phyloP scores from a whole-genome alignment of 2,329 filamentous ascomycete species.

The Pseudogymnoascus sp. region DNA sequence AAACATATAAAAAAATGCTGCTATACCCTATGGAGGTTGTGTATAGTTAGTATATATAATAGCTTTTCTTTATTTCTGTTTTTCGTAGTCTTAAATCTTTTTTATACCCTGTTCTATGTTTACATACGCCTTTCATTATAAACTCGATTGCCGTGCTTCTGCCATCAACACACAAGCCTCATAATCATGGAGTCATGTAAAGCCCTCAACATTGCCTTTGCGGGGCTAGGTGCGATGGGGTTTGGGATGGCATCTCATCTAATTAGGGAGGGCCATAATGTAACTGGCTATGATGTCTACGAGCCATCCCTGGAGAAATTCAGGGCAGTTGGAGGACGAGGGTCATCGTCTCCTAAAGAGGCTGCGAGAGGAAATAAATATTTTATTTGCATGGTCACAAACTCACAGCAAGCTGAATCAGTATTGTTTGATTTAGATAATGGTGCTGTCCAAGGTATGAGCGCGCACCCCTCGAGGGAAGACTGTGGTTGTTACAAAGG shows the following conservation, averaged over 20 bases:
- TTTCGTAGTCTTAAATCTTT: background rate
- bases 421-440: slow-evolving; percentile 54
- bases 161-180: background rate
- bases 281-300: slow-evolving; percentile 67
- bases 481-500: background rate
- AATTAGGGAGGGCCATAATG: slow-evolving; percentile 56
- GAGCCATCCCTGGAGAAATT: slow-evolving; percentile 59
- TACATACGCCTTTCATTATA: background rate
- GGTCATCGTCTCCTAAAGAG: slow-evolving; percentile 51
- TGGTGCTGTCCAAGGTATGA: slow-evolving; percentile 37
- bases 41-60: background rate
- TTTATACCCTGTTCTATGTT: background rate
- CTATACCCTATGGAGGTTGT: background rate
- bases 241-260: slow-evolving; percentile 74
- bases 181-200: slow-evolving; percentile 19
- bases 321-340: slow-evolving; percentile 51
- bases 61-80: background rate
- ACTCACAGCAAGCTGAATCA: slow-evolving; percentile 57
- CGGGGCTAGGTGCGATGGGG: slow-evolving; percentile 74
- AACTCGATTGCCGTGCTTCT: background rate
- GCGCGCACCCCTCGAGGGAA: slow-evolving; percentile 17
- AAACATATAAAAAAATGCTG: background rate
- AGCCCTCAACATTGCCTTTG: slow-evolving; percentile 53
- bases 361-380: slow-evolving; percentile 52
- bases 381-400: slow-evolving; percentile 70